These are phyloP conservation scores for Amanita subjunquillea DNA, from an alignment of 768 basidiomycete species.

Conservation along the genomic window DNA sequence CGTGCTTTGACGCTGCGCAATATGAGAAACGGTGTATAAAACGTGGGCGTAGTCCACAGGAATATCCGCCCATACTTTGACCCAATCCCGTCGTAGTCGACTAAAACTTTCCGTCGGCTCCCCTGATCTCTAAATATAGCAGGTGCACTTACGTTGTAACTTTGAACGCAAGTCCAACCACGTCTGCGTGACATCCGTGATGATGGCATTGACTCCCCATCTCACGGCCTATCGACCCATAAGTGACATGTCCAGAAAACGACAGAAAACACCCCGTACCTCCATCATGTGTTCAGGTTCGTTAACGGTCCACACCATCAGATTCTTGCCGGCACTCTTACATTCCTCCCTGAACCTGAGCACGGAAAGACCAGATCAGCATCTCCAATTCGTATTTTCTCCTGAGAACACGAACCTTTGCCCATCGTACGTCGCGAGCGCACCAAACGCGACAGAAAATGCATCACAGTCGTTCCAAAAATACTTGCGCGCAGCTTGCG, in stretches of 20 bases:
- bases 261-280: conserved; percentile 26
- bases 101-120: conserved; percentile 21
- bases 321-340: conserved; percentile 63
- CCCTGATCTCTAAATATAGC: neutral
- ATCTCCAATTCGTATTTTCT: neutral
- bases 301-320: conserved; percentile 98
- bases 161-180: conserved; percentile 57
- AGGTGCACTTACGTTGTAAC: conserved; percentile 36
- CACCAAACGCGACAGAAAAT: conserved; percentile 75
- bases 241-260: neutral
- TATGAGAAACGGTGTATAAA: conserved; percentile 42
- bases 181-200: conserved; percentile 64
- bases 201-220: conserved; percentile 71
- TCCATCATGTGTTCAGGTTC: conserved; percentile 84
- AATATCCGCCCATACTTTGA: conserved; percentile 57
- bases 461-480: conserved; percentile 85
- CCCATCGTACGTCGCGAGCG: conserved; percentile 66
- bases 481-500: conserved; percentile 65
- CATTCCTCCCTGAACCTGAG: conserved; percentile 74
- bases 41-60: conserved; percentile 60
- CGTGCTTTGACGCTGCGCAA: conserved; percentile 17
- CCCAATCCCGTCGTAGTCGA: conserved; percentile 56
- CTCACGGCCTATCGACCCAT: conserved; percentile 45
- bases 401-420: conserved; percentile 37
- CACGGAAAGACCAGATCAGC: neutral